Evolutionary conservation across 768 basidiomycete species (phyloP).

Genomic region (Lanmaoa rubissima): DNA sequence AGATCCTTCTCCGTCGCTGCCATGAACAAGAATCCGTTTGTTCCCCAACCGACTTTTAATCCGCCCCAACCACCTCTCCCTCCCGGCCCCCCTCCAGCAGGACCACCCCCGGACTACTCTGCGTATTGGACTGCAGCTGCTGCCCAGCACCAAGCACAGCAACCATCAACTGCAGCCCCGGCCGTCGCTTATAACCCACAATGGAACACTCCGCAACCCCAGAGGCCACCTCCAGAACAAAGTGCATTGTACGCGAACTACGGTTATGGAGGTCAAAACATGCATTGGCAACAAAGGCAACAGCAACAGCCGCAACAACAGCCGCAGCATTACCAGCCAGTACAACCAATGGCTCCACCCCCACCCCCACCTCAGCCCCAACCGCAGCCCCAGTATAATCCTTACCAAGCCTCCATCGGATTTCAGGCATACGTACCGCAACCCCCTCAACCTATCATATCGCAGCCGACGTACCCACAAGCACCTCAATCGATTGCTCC

Average conservation of each 20-base stretch:
- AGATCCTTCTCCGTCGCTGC: conserved; percentile 7
- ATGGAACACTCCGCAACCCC: conserved; percentile 62
- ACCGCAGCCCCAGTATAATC: conserved; percentile 66
- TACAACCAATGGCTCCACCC: conserved; percentile 50
- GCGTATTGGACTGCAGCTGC: conserved; percentile 72
- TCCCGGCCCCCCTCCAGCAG: conserved; percentile 75
- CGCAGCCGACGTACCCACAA: conserved; percentile 50
- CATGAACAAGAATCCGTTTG: conserved; percentile 88
- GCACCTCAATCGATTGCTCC: conserved; percentile 36
- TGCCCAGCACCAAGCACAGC: conserved; percentile 42
- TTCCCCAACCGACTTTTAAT: conserved; percentile 64
- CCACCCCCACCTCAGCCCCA: conserved; percentile 54
- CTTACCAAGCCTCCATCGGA: conserved; percentile 67
- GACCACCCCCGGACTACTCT: conserved; percentile 72
- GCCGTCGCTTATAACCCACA: conserved; percentile 59
- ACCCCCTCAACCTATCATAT: conserved; percentile 47
- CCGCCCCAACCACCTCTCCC: conserved; percentile 76
- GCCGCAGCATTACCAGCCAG: conserved; percentile 47
- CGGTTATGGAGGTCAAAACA: conserved; percentile 74
- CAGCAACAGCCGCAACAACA: conserved; percentile 53
- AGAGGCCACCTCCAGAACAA: conserved; percentile 72
- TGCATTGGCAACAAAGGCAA: conserved; percentile 65
- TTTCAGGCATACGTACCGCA: conserved; percentile 71
- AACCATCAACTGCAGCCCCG: conserved; percentile 35
- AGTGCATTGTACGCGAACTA: conserved; percentile 89